Evolutionary conservation across 2,329 filamentous ascomycete species (phyloP), one percentile per base, ranked within the genome.

Genomic region (Mariannaea sp.): DNA sequence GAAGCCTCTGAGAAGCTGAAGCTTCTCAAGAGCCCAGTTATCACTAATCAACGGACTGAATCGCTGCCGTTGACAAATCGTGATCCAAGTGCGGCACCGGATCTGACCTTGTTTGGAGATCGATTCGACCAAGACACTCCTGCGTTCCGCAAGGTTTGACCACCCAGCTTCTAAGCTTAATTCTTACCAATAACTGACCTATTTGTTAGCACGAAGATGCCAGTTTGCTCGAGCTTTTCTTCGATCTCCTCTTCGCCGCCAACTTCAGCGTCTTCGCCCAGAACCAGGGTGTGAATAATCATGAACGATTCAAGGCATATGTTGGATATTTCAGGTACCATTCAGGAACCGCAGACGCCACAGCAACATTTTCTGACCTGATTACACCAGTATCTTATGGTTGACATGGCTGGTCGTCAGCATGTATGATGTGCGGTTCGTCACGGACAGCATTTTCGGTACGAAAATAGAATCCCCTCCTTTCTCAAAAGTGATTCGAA

Each of bases 321-420:
- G 56, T 71, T n/a, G 71, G 71, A 7, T 74, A 68, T 49, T 74
- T 74, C 32, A 66, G 60, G 70, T 72, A 54, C 12, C 58, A 27
- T 9, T 27, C 14, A 3, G 2, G 13, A 7, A 9, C 6, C 26
- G 36, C 7, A 5, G 9, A n/a, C 36, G 9, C 29, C 20, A 14
- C 6, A 2, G 22, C 1, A 1, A 24, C 3, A 3, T n/a, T 24
- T 22, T 33, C 8, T 19, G 7, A 22, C 12, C n/a, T 10, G n/a
- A 6, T 26, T 24, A 53, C 9, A 62, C n/a, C 13, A 75, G 80
- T 17, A 74, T 88, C 14, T 72, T 88, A 5, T 88, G 85, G 85
- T 80, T 86, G 53, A 87, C 82, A n/a, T 88, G 86, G 86, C 77
- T 87, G 29, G 75, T 85, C 54, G 80, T 84, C 19, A 79, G 80